Evolutionary conservation across 495 filamentous ascomycete species (phyloP), one percentile per base, ranked within the genome.

Genomic region (Penicillium parvum): DNA sequence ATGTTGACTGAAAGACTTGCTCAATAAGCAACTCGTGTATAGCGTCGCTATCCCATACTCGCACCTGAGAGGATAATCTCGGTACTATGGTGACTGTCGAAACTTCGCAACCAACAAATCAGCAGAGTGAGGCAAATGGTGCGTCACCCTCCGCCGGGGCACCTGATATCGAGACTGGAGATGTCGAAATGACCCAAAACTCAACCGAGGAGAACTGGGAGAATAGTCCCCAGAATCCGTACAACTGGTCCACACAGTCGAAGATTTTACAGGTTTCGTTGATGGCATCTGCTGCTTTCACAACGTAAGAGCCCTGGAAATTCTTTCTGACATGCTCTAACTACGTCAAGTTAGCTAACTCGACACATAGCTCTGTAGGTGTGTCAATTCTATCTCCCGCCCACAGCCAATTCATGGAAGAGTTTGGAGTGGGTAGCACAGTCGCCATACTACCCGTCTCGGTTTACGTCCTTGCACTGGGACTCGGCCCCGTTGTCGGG

Each of bases 381-480:
- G 63, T 73, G 4, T 81, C 79, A 3, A 72, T 81, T 23, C 63
- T 78, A 37, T 68, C 74, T 0, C 68, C 78, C 0, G 69, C 70
- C 6, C 56, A 68, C 32, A 37, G 55, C 0, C 40, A 68, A 5
- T 53, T 83, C 7, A 65, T 64, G 37, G 34, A 58, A 14, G 52
- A 68, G 6, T 83, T 81, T 42, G 54, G 65, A 12, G 60, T 76
- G 8, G 63, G 67, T 5, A 60, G 61, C 22, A 82, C 76, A 1
- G 65, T 72, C 5, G 64, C 79, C 23, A 61, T 83, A 18, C 52
- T 83, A 0, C 73, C 75, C 0, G 57, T 82, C 5, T 72, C 77
- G 0, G 50, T 81, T 11, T 83, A 77, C 51, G 71, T 75, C 11
- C 65, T 82, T 11, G 79, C 74, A 3, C 67, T 82, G 1, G 81